These are phyloP conservation scores for Triangularia setosa DNA, from an alignment of 2,329 filamentous ascomycete species.

Conservation along the genomic window DNA sequence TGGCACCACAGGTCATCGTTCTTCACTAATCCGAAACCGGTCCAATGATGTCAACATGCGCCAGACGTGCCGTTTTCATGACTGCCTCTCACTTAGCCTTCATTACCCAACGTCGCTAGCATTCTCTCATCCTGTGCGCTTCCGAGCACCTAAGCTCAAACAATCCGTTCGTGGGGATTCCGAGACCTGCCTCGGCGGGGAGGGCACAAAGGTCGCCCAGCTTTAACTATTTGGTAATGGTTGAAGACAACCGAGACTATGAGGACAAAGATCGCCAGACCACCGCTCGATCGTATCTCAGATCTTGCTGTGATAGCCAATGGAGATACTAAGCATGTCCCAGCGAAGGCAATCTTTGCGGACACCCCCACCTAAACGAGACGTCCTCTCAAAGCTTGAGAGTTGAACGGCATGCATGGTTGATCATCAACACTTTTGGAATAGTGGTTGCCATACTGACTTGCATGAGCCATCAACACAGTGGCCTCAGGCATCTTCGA, in stretches of 20 bases:
- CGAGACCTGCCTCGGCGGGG: no score
- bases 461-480: background rate
- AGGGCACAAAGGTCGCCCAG: no score
- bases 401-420: background rate
- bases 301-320: background rate
- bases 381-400: background rate
- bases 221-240: background rate
- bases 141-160: no score
- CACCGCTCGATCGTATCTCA: background rate
- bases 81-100: no score
- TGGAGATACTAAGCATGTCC: background rate
- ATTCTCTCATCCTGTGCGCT: no score
- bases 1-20: no score
- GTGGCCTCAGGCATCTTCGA: no score
- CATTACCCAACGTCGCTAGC: no score
- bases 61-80: no score
- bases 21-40: no score
- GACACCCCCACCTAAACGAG: background rate
- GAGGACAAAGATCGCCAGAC: background rate
- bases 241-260: background rate
- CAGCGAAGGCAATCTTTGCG: background rate
- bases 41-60: no score
- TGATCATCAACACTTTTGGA: background rate
- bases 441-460: background rate
- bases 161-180: no score